Evolutionary conservation across 805 yeast species (phyloP).

Genomic region (Candida nemodendra): DNA sequence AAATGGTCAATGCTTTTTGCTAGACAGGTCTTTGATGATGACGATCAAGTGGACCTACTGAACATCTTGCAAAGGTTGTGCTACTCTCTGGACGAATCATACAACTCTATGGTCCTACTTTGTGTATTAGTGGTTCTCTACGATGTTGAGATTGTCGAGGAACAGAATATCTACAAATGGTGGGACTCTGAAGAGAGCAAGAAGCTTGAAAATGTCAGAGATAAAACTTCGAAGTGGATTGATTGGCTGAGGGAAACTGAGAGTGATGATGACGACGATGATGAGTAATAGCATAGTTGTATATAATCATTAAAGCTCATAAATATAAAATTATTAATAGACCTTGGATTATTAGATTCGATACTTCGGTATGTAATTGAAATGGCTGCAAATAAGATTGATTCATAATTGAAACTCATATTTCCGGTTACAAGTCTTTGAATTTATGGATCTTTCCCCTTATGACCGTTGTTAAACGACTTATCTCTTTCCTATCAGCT

Average conservation of each 20-base stretch:
- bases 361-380: too few species aligned
- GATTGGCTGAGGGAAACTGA: slow-evolving; percentile 84
- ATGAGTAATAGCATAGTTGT: not conserved
- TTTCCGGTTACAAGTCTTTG: too few species aligned
- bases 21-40: slow-evolving; percentile 80
- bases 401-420: too few species aligned
- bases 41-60: slow-evolving; percentile 75
- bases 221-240: slow-evolving; percentile 67
- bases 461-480: too few species aligned
- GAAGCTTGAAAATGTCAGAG: slow-evolving; percentile 44
- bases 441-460: too few species aligned
- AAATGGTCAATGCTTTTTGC: slow-evolving; percentile 81
- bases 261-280: slow-evolving; percentile 24
- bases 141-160: slow-evolving; percentile 79
- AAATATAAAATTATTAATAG: too few species aligned
- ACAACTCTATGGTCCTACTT: slow-evolving; percentile 50
- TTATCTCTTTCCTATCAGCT: too few species aligned
- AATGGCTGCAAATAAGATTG: too few species aligned
- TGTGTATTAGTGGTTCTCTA: slow-evolving; percentile 61
- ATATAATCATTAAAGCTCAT: slow-evolving; percentile 7
- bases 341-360: too few species aligned
- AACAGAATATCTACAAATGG: slow-evolving; percentile 79
- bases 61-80: slow-evolving; percentile 47
- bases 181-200: slow-evolving; percentile 57
- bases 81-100: slow-evolving; percentile 41